These are phyloP conservation scores for Schizochytrium sp. DNA, from an alignment of 108 stramenopile species.

Conservation along the genomic window DNA sequence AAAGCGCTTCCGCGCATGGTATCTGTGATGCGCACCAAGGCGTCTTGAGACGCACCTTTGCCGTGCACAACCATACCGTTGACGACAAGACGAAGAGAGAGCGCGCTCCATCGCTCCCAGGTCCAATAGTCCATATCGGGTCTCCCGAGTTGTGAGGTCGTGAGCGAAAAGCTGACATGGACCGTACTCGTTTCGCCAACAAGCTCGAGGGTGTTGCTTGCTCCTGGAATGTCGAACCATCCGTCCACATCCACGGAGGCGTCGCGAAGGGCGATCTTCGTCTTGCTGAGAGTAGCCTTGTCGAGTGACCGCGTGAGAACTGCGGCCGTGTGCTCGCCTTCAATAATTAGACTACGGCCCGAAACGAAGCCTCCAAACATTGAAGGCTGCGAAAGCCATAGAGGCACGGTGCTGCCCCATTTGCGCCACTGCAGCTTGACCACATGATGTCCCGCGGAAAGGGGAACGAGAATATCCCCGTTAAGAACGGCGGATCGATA, in stretches of 20 bases:
- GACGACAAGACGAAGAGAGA: background rate
- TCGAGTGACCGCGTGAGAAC: background rate
- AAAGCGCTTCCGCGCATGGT: background rate
- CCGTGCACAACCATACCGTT: background rate
- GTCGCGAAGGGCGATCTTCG: background rate
- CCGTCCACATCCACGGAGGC: background rate
- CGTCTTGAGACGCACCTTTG: background rate
- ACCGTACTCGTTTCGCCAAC: background rate
- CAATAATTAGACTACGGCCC: background rate
- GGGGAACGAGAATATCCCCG: conserved; percentile 26
- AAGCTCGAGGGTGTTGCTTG: background rate
- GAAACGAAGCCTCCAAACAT: background rate
- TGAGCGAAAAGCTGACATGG: background rate
- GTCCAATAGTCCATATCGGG: conserved; percentile 18
- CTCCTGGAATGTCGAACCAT: background rate
- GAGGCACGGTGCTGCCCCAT: background rate
- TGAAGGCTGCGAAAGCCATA: background rate
- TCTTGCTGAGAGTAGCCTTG: background rate
- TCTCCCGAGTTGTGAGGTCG: background rate
- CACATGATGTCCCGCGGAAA: conserved; percentile 45
- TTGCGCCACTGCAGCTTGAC: conserved; percentile 47
- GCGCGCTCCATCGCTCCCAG: conserved; percentile 16
- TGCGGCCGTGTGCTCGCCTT: background rate
- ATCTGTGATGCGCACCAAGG: background rate
- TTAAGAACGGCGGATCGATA: background rate